A percentile compares a stretch with the other conserved stretches of the same genome.
These are phyloP conservation scores for Medicago truncatula DNA, from an alignment of 306 rosid species.

Conservation along the genomic window MtrunA17r5.0-ANR NC_053049.1:16706001-16706500, in stretches of 20 bases:
- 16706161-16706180: slow-evolving; percentile 56
- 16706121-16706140: slow-evolving; percentile 56
- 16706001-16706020: slow-evolving; percentile 36
- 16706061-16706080: slow-evolving; percentile 33
- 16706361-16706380: slow-evolving; percentile 61
- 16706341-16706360: slow-evolving; percentile 78
- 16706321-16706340: slow-evolving; percentile 60
- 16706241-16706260: slow-evolving; percentile 50
- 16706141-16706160: slow-evolving; percentile 56
- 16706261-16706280: slow-evolving; percentile 63
- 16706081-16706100: slow-evolving; percentile 37
- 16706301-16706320: slow-evolving; percentile 72
- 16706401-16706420: slow-evolving; percentile 98
- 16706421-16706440: slow-evolving; percentile 78
- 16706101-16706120: slow-evolving; percentile 45
- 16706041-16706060: slow-evolving; percentile 41
- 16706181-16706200: slow-evolving; percentile 52
- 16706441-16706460: slow-evolving; percentile 67
- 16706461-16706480: slow-evolving; percentile 69
- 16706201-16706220: slow-evolving; percentile 61
- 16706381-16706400: slow-evolving; percentile 96
- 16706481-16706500: slow-evolving; percentile 66
- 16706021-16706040: slow-evolving; percentile 42
- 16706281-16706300: slow-evolving; percentile 69
- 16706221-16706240: slow-evolving; percentile 57